Evolutionary conservation across 2,329 filamentous ascomycete species (phyloP).

Genomic region (Didymella sp.): DNA sequence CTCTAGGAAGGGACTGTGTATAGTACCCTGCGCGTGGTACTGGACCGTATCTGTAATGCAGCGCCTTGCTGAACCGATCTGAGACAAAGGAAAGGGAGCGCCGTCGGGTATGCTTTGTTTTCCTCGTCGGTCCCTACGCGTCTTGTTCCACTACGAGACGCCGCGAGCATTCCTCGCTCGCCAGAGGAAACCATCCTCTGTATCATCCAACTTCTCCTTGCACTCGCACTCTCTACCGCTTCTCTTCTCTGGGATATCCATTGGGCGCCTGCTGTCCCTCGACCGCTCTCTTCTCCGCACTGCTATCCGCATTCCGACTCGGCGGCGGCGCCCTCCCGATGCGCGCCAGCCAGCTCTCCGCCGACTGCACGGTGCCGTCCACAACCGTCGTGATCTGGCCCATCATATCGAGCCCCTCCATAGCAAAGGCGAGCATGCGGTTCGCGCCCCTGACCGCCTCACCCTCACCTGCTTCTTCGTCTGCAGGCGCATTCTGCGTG

Average conservation of each 20-base stretch:
- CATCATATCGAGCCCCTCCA: slow-evolving; percentile 94
- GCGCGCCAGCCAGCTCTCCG: slow-evolving; percentile 88
- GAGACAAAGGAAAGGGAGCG: background rate
- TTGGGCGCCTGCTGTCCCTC: background rate
- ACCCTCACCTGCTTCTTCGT: slow-evolving; percentile 26
- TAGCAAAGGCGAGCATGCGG: slow-evolving; percentile 82
- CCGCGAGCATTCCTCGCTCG: background rate
- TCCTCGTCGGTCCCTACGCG: background rate
- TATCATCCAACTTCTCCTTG: background rate
- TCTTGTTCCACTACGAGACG: background rate
- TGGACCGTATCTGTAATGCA: too few relatives aligned
- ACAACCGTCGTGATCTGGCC: slow-evolving; percentile 86
- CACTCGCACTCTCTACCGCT: background rate
- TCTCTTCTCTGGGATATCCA: background rate
- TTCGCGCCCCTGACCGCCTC: slow-evolving; percentile 67
- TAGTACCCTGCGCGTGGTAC: too few relatives aligned
- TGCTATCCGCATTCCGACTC: background rate
- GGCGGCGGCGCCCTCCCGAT: slow-evolving; percentile 59
- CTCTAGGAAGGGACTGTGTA: too few relatives aligned
- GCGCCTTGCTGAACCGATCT: too few relatives aligned
- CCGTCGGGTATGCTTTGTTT: background rate
- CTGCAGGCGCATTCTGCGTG: slow-evolving; percentile 2
- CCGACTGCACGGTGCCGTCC: slow-evolving; percentile 86
- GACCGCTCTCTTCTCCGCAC: background rate
- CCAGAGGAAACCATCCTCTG: background rate